A percentile compares a stretch with the other conserved stretches of the same genome.
These are phyloP conservation scores for Boletus pseudopeckii DNA, from an alignment of 768 basidiomycete genomes.

Conservation along the genomic window DNA sequence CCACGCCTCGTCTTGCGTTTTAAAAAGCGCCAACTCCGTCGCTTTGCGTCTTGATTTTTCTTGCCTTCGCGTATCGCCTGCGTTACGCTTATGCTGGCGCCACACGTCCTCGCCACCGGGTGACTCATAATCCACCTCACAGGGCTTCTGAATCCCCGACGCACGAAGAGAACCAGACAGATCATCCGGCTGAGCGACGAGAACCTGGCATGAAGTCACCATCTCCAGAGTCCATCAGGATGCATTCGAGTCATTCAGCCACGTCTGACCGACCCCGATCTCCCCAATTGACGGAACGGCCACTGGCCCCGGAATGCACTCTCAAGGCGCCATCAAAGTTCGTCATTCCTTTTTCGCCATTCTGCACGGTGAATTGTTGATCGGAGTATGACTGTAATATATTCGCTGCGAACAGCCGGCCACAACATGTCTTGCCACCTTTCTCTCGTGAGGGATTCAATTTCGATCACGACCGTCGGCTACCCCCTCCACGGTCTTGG, in stretches of 20 bases:
- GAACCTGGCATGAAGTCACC: conserved; percentile 15
- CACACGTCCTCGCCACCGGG: conserved; percentile 25
- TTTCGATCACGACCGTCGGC: conserved; percentile 34
- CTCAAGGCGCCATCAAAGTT: conserved; percentile 25
- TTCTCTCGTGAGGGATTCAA: conserved; percentile 30
- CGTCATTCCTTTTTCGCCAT: conserved; percentile 14
- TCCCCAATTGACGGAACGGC: conserved; percentile 17
- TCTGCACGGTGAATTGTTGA: conserved; percentile 18
- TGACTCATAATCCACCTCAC: conserved; percentile 18
- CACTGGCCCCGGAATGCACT: conserved; percentile 21
- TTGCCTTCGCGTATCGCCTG: conserved; percentile 23
- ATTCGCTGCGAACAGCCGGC: conserved; percentile 30
- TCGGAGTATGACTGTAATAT: conserved; percentile 21
- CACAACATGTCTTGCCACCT: conserved; percentile 33
- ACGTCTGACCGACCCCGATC: conserved; percentile 18
- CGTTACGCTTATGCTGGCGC: conserved; percentile 28
- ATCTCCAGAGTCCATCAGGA: conserved; percentile 24
- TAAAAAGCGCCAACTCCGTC: conserved; percentile 14
- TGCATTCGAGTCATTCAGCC: conserved; percentile 17
- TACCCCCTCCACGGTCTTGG: conserved; percentile 33
- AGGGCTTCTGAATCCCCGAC: conserved; percentile 32
- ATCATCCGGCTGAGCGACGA: conserved; percentile 11
- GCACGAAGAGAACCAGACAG: conserved; percentile 19
- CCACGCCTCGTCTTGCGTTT: conserved; percentile 11
- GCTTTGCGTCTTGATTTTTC: conserved; percentile 8